A percentile compares a stretch with the other conserved stretches of the same genome.
phyloP scores from a whole-genome alignment of 2,329 filamentous ascomycete genomes.

The Botryotinia calthae region DNA sequence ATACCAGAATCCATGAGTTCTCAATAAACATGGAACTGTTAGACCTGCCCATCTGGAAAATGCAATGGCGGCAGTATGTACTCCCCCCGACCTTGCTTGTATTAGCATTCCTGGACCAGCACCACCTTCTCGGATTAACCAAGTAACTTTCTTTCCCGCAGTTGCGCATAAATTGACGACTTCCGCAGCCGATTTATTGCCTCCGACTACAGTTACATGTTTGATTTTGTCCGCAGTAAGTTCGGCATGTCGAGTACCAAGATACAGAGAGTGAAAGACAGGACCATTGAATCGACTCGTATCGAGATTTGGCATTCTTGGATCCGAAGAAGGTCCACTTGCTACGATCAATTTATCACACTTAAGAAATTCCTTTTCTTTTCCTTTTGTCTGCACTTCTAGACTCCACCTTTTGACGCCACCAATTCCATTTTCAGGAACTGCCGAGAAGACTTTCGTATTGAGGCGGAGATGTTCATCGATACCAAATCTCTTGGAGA shows the following conservation, averaged over 20 bases:
- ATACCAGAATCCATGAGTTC: slow-evolving; percentile 23
- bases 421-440: background rate
- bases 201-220: slow-evolving; percentile 25
- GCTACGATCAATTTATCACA: slow-evolving; percentile 24
- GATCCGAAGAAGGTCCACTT: slow-evolving; percentile 22
- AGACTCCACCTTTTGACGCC: slow-evolving; percentile 17
- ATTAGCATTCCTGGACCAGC: slow-evolving; percentile 22
- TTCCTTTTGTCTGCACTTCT: slow-evolving; percentile 8
- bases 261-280: slow-evolving; percentile 24
- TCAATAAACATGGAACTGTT: slow-evolving; percentile 13
- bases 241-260: slow-evolving; percentile 12
- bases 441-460: slow-evolving; percentile 44
- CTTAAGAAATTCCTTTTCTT: background rate
- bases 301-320: slow-evolving; percentile 23
- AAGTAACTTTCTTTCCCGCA: slow-evolving; percentile 26
- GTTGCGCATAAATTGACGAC: slow-evolving; percentile 20
- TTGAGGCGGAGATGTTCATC: slow-evolving; percentile 22
- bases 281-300: slow-evolving; percentile 17
- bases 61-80: slow-evolving; percentile 20
- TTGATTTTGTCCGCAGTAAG: slow-evolving; percentile 21
- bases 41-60: slow-evolving; percentile 15
- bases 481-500: slow-evolving; percentile 23
- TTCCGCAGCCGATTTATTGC: slow-evolving; percentile 26
- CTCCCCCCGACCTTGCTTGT: slow-evolving; percentile 12
- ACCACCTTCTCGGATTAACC: slow-evolving; percentile 26